Base-by-base conservation (phyloP, 78 protist genomes). In the Andalucia godoyi region DNA sequence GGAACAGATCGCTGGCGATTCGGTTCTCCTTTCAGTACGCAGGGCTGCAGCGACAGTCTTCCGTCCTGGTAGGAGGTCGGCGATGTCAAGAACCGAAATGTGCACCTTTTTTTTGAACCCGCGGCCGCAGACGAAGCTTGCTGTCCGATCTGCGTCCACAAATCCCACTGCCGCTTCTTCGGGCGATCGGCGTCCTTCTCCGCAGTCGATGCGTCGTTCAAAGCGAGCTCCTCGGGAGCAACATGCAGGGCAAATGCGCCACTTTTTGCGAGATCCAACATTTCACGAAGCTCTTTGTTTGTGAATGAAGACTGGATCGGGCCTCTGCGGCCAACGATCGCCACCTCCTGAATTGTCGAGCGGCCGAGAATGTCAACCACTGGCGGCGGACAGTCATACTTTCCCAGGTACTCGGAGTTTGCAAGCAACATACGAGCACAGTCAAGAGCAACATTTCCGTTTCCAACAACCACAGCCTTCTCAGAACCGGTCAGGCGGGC, bases 371-470 rank as follows among this genome's bases (percentile, higher is more conserved):
- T 33, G 7, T 0, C 34, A 7, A 69, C 9, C 21, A 78, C 83
- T 0, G 1, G 27, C 39, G 4, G 25, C 37, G 52, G 0, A 2
- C 80, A 64, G 74, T 80, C 86, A 1, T 80, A 60, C 3, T 0
- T 2, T 15, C 33, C 7, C n/a, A 74, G 69, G 9, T 27, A 36
- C 33, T 34, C 57, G 13, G 37, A 38, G 3, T 42, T 45, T n/a
- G 51, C 0, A 54, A 34, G 9, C 21, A 86, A 67, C 10, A 82
- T 46, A 23, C 88, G 74, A 5, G 84, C 92, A 21, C 25, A 2
- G 46, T 86, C 92, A 38, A 86, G 57, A 12, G 92, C 85, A 23
- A 86, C 92, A 62, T 86, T 86, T 15, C 92, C 92, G 18, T 78
- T 34, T 1, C 79, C 81, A 30, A 77, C 3, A 17, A 80, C 9